Base-by-base conservation (phyloP, 2,329 filamentous ascomycete genomes). In the Diplodia intermedia region DNA sequence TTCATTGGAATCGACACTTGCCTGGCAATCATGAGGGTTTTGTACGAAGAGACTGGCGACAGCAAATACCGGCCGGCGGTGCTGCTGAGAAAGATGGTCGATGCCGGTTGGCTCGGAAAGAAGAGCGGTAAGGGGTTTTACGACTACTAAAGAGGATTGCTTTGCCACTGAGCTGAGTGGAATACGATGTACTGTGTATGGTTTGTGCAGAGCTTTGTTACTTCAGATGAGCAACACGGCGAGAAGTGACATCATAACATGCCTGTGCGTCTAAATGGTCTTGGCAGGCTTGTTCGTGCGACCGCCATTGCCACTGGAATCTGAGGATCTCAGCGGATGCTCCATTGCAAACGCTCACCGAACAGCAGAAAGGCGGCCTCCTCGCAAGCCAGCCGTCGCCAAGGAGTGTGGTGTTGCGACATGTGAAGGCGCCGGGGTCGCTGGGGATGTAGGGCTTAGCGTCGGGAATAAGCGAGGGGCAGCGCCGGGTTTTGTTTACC, bases 1-100 rank as follows among this genome's bases (percentile, higher is more conserved):
- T 99, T 99, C 76, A 98, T 99, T 75, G 95, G 95, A 8, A 85
- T 99, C 54, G 95, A 99, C 78, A 99, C 95, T 0, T 99, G 95
- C 77, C 83, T 98, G 70, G 89, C 94, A 26, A 99, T 99, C 75
- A 99, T 99, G 95, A 93, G 91, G 80, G 95, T 98, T 4, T 80
- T 99, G 75, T 89, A 98, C 77, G 85, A 88, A 69, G 94, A 98
- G 83, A 95, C 94, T 2, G 94, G 94, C 8, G 95, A 99, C 79
- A 94, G 90, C 71, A 99, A 99, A 82, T 99, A 99, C 79, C 86
- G 95, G 55, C 94, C 95, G 2, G 91, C 92, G 57, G 91, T 97
- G 26, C 81, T 98, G 72, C 81, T 99, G 72, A 87, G 88, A 76
- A 97, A 97, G 81, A 98, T 98, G 93, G 95, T 99, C 1, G 93